Evolutionary conservation across 257 asterid species (phyloP).

Genomic region (Catharanthus roseus): DNA sequence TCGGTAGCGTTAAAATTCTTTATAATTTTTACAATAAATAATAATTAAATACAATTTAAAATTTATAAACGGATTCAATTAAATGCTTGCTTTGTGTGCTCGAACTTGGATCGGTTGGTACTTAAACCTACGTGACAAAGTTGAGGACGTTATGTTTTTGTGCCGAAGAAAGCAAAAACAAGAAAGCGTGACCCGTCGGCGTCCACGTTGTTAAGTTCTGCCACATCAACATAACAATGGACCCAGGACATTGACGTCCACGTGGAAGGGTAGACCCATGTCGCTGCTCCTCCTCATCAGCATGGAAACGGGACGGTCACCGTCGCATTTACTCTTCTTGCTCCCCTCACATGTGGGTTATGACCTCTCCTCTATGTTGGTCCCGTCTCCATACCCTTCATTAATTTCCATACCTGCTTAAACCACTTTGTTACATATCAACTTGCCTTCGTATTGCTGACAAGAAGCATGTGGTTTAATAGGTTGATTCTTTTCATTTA

Average conservation of each 20-base stretch:
- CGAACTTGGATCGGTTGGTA: no score
- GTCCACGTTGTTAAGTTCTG: constrained; percentile 29
- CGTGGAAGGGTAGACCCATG: constrained; percentile 33
- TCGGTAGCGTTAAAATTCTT: no score
- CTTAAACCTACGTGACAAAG: constrained; percentile 12
- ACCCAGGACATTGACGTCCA: constrained; percentile 36
- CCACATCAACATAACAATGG: constrained; percentile 19
- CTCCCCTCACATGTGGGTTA: constrained; percentile 18
- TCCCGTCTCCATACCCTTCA: constrained; percentile 8
- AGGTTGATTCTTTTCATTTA: no score
- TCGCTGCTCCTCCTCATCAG: constrained; percentile 4
- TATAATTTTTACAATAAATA: no score
- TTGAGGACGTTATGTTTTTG: constrained; percentile 21
- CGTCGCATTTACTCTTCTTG: constrained; percentile 20
- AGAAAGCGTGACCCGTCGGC: constrained; percentile 19
- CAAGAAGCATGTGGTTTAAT: no score
- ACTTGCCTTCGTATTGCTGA: no score
- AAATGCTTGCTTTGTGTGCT: no score
- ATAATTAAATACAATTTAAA: no score
- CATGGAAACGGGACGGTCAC: constrained; percentile 12
- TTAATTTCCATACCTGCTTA: background rate
- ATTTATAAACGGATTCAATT: no score
- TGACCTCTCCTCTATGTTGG: background rate
- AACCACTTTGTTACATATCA: background rate
- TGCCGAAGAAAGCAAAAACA: constrained; percentile 28